Evolutionary conservation across 257 asterid genomes (phyloP), one percentile per base, ranked within the genome.

Genomic region (Plantago elongata): DNA sequence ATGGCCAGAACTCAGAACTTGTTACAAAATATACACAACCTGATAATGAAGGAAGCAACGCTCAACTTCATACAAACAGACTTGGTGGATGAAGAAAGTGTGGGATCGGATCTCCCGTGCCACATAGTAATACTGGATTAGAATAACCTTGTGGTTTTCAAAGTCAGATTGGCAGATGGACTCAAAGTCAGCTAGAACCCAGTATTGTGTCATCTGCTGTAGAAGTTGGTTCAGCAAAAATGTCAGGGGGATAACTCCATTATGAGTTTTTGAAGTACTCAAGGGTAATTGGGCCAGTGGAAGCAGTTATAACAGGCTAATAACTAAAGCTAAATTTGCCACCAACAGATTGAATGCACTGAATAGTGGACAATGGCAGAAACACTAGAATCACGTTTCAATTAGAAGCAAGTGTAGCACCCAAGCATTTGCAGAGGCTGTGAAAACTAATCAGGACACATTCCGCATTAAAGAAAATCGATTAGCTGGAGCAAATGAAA

Each of bases 351-450:
- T 1, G 40, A 34, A 34, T 34, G 40, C 8, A 54, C 57, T 9
- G 11, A 51, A 51, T 30, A 7, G n/a, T n/a, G n/a, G n/a, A 51
- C 11, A 16, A 51, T 1, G 94, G 78, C 3, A 91, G 72, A 48
- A 91, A 91, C 74, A 75, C 62, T 64, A 91, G 42, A 52, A 88
- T 75, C 63, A 88, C 95, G 34, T 81, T 75, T 74, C 95, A 95
- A 50, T 84, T 90, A 67, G 92, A 82, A 57, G 84, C 81, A 57
- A 91, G 81, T 11, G 96, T 91, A 67, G 90, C 82, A 54, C 88
- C 96, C 75, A 91, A 71, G 18, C 94, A 92, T 72, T 91, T 96
- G 1, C 87, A 91, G 45, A 88, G 96, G 89, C 96, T 88, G 84
- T 91, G 96, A 61, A 85, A 95, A 29, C 98, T 95, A 37, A 83